A percentile compares a stretch with the other conserved stretches of the same genome.
Conservation (phyloP, 2,329 filamentous ascomycete genomes). For the Pyricularia sp. region DNA sequence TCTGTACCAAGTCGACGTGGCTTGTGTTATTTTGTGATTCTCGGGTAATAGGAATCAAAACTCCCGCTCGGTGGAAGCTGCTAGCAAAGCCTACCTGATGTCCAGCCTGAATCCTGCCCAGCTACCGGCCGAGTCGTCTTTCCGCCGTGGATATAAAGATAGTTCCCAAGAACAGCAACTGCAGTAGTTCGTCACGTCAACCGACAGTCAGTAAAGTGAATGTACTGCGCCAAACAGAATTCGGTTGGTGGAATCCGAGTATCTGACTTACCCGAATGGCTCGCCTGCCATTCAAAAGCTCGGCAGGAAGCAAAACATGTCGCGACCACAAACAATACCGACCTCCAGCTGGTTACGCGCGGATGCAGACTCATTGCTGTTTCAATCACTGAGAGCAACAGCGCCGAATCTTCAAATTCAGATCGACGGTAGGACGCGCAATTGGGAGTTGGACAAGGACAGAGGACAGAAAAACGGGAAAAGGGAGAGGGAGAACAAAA, state of each 20-base stretch:
- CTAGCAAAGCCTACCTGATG: background rate
- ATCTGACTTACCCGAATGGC: background rate
- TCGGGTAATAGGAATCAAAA: background rate
- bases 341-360: background rate
- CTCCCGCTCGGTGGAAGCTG: background rate
- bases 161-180: background rate
- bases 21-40: background rate
- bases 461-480: background rate
- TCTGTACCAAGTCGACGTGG: background rate
- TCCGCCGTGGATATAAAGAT: slow-evolving; percentile 3
- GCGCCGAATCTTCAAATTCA: background rate
- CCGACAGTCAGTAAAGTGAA: background rate
- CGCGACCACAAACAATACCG: background rate
- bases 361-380: background rate
- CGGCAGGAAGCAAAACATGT: background rate
- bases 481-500: background rate
- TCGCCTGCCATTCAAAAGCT: background rate
- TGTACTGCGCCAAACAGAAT: background rate
- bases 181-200: background rate
- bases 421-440: background rate
- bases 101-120: background rate
- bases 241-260: background rate
- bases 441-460: background rate
- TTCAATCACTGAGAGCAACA: background rate
- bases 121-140: background rate